Conservation (phyloP, 2,329 filamentous ascomycete genomes). For the Hortaea sp. region DNA sequence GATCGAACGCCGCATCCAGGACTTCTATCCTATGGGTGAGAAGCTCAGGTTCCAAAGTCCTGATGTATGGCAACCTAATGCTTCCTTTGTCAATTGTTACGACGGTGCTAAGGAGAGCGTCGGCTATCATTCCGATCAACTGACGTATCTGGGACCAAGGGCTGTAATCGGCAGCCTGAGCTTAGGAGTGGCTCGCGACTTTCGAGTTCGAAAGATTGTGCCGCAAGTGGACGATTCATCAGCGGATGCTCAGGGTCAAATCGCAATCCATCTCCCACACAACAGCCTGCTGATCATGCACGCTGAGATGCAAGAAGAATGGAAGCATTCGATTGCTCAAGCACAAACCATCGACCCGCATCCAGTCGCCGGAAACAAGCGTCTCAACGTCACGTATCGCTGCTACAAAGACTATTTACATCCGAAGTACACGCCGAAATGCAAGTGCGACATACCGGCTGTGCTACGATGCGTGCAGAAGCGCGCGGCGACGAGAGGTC, state of each 20-base stretch:
- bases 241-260: slow-evolving; percentile 65
- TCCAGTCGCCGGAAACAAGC: slow-evolving; percentile 64
- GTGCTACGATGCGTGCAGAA: slow-evolving; percentile 69
- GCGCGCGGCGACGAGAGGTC: slow-evolving; percentile 64
- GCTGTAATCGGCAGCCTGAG: slow-evolving; percentile 84
- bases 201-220: slow-evolving; percentile 70
- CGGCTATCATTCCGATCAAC: slow-evolving; percentile 84
- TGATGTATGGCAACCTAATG: slow-evolving; percentile 69
- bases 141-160: slow-evolving; percentile 84
- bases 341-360: slow-evolving; percentile 72
- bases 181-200: slow-evolving; percentile 85
- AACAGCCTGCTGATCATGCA: slow-evolving; percentile 95
- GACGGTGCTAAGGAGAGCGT: slow-evolving; percentile 70
- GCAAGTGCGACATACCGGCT: slow-evolving; percentile 59
- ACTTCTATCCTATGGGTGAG: slow-evolving; percentile 55
- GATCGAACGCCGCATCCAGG: slow-evolving; percentile 59
- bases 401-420: slow-evolving; percentile 71
- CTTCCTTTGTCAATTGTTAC: slow-evolving; percentile 93
- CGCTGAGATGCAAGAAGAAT: slow-evolving; percentile 93
- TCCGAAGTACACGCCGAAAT: slow-evolving; percentile 67
- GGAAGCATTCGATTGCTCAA: slow-evolving; percentile 81
- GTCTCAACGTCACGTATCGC: slow-evolving; percentile 92
- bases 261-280: slow-evolving; percentile 86
- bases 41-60: slow-evolving; percentile 73
- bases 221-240: slow-evolving; percentile 37